Evolutionary conservation across 441 rosid genomes (phyloP).

Genomic region (Melastoma candidum): DNA sequence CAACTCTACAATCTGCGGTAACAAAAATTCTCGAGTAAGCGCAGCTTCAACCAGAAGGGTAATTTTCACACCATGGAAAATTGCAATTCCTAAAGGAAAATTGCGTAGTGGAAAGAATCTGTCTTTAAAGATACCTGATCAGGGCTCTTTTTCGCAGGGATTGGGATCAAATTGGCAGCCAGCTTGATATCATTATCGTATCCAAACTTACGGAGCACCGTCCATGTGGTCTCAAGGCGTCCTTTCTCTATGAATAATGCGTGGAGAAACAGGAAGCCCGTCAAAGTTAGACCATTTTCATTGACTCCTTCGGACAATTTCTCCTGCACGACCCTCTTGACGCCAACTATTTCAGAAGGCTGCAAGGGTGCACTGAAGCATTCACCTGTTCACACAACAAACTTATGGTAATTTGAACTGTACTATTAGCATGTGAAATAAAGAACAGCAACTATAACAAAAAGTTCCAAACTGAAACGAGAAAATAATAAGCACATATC

Average conservation of each 20-base stretch:
- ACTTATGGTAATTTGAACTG: too few relatives aligned
- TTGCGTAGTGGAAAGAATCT: not conserved
- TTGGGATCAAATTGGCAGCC: constrained; percentile 63
- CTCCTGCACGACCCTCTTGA: constrained; percentile 85
- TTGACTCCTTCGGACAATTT: constrained; percentile 85
- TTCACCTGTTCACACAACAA: constrained; percentile 45
- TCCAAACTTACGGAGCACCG: constrained; percentile 81
- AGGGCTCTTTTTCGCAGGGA: constrained; percentile 26
- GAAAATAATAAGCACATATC: not conserved
- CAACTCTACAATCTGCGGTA: constrained; percentile 73
- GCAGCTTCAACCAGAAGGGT: constrained; percentile 1
- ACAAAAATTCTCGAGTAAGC: constrained; percentile 14
- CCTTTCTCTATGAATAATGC: constrained; percentile 92
- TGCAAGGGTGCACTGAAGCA: constrained; percentile 92
- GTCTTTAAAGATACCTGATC: constrained; percentile 58
- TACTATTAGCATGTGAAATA: not conserved
- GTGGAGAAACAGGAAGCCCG: constrained; percentile 92
- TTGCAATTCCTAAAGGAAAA: not conserved
- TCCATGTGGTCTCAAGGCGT: constrained; percentile 94
- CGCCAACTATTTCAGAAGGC: constrained; percentile 89
- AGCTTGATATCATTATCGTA: constrained; percentile 71
- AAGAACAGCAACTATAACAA: not conserved
- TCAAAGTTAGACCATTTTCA: constrained; percentile 79
- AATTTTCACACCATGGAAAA: not conserved
- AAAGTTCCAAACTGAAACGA: not conserved